Evolutionary conservation across 768 basidiomycete genomes (phyloP), one percentile per base, ranked within the genome.

Genomic region (Boletus sp.): DNA sequence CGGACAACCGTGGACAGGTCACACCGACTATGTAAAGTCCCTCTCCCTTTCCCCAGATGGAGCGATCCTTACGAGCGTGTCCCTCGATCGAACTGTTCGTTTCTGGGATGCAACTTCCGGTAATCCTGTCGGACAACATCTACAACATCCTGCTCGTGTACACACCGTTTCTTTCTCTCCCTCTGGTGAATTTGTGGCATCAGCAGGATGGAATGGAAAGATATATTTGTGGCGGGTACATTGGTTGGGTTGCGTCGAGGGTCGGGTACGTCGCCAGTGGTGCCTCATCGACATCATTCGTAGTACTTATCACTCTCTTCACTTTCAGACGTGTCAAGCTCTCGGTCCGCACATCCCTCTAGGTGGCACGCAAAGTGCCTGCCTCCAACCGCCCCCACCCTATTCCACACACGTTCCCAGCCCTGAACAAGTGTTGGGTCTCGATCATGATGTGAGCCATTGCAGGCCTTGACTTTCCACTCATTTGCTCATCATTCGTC

Each of bases 31-130:
- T 0, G 23, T 62, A n/a, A 0, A 0, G 8, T 47, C 44, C 0
- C n/a, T 57, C 10, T 21, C 53, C 2, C 53, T 55, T 9, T 51
- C 56, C 0, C 50, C 55, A 13, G 41, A 51, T n/a, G 53, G 59
- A 21, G 45, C 25, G 3, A 39, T 38, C 25, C 57, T 60, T 5
- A 57, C 53, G 0, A 60, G 57, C 2, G 50, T 38, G 1, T 59
- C 59, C 4, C 1, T 1, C 1, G 57, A 59, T 46, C 4, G 11
- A 3, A 55, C 57, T 1, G 29, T 59, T 25, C 47, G 59, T 21
- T 54, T 60, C 21, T 60, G 57, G 59, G 48, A 59, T 15, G 5
- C 30, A 10, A n/a, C 11, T 17, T 48, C 48, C 32, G 58, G 51
- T 3, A 0, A n/a, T 14, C 51, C 47, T 1, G n/a, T 51, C 5